Evolutionary conservation across 345 rosid genomes (phyloP).

Genomic region (Ailanthus altissimus): DNA sequence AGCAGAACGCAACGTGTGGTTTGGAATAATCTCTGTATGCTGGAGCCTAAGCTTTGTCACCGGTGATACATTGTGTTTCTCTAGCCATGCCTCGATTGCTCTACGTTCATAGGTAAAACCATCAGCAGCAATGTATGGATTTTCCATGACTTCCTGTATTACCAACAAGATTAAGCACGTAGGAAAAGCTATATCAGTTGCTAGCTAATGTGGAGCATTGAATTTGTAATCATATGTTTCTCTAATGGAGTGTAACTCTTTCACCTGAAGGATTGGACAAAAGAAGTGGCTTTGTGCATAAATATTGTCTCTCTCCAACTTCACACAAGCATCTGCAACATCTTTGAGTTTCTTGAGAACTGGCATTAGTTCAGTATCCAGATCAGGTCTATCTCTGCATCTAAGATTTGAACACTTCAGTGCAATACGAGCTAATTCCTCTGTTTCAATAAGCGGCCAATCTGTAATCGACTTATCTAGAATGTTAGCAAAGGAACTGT

Average conservation of each 20-base stretch:
- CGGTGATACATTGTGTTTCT: slow-evolving; percentile 65
- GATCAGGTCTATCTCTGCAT: slow-evolving; percentile 94
- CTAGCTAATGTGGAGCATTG: background rate
- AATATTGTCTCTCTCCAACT: slow-evolving; percentile 40
- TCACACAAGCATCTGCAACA: slow-evolving; percentile 54
- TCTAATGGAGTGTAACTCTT: background rate
- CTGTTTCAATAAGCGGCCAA: slow-evolving; percentile 74
- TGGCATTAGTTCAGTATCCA: slow-evolving; percentile 71
- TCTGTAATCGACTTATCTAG: slow-evolving; percentile 59
- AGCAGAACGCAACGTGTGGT: slow-evolving; percentile 65
- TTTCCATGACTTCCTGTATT: slow-evolving; percentile 80
- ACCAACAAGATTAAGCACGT: background rate
- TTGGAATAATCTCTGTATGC: slow-evolving; percentile 52
- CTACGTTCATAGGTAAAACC: slow-evolving; percentile 79
- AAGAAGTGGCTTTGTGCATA: slow-evolving; percentile 66
- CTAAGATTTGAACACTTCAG: slow-evolving; percentile 68
- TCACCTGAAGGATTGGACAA: slow-evolving; percentile 89
- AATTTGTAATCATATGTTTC: background rate
- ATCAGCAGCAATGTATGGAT: slow-evolving; percentile 87
- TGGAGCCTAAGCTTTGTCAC: slow-evolving; percentile 64
- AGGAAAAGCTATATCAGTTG: background rate
- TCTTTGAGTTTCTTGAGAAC: slow-evolving; percentile 61
- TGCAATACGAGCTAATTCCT: slow-evolving; percentile 69
- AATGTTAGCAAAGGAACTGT: slow-evolving; percentile 55
- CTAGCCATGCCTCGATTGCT: slow-evolving; percentile 78